These are phyloP conservation scores for Euphrasia confusa DNA, from an alignment of 257 asterid species.

Conservation along the genomic window DNA sequence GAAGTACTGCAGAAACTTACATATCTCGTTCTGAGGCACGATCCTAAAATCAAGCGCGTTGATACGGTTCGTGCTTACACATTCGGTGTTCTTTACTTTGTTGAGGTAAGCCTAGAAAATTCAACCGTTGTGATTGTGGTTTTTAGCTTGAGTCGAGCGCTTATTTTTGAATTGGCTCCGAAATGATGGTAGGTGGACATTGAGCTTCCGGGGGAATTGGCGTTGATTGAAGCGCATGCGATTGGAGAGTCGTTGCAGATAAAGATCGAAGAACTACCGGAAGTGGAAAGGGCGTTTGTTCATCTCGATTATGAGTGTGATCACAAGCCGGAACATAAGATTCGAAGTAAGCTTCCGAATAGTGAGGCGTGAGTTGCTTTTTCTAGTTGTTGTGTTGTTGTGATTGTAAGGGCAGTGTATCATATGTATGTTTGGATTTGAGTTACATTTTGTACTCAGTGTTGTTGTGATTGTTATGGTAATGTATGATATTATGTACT, in stretches of 20 bases:
- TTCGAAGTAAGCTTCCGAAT: conserved; percentile 58
- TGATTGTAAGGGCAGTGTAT: too few species aligned
- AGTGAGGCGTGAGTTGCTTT: conserved; percentile 28
- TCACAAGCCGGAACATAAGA: conserved; percentile 74
- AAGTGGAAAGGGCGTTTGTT: not conserved
- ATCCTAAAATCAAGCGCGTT: conserved; percentile 38
- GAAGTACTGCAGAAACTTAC: conserved; percentile 48
- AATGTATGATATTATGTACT: too few species aligned
- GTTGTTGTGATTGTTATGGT: too few species aligned
- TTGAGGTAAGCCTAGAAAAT: conserved; percentile 32
- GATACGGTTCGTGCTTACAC: conserved; percentile 60
- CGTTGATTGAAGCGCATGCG: conserved; percentile 29
- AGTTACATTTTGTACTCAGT: too few species aligned
- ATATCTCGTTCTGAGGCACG: conserved; percentile 39
- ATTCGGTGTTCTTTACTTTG: conserved; percentile 55
- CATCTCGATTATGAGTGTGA: conserved; percentile 49
- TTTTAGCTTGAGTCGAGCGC: not conserved
- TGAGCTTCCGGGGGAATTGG: conserved; percentile 73
- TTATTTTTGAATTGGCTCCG: too few species aligned
- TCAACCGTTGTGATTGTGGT: not conserved
- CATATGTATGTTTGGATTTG: too few species aligned
- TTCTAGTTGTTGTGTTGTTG: too few species aligned
- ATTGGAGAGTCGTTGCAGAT: not conserved
- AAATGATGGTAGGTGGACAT: conserved; percentile 51
- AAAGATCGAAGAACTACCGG: not conserved